Conservation (phyloP, 1,284 basidiomycete species). For the Earliella scabrosa region DNA sequence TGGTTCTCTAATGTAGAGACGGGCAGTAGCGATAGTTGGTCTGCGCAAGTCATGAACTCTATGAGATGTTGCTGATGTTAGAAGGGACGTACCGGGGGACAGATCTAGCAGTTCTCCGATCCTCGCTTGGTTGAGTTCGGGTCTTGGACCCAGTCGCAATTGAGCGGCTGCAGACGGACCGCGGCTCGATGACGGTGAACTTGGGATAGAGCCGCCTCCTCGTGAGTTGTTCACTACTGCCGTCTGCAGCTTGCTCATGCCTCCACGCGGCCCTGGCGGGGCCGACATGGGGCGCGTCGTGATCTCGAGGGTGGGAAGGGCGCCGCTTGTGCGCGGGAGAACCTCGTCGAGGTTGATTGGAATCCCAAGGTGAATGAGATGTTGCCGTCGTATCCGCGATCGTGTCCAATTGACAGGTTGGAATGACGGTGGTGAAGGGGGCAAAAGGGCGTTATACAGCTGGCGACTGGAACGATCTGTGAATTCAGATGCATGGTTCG, state of each 20-base stretch:
- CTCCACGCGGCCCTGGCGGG: slow-evolving; percentile 63
- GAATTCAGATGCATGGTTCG: slow-evolving; percentile 27
- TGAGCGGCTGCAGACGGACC: slow-evolving; percentile 43
- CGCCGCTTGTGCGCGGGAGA: slow-evolving; percentile 72
- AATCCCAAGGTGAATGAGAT: slow-evolving; percentile 88
- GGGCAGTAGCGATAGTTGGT: slow-evolving; percentile 72
- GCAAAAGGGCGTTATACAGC: slow-evolving; percentile 71
- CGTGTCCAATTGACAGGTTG: slow-evolving; percentile 91
- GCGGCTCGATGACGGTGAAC: slow-evolving; percentile 54
- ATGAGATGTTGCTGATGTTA: background rate
- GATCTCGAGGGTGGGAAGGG: slow-evolving; percentile 81
- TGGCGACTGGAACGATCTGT: slow-evolving; percentile 62
- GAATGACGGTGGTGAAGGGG: slow-evolving; percentile 61
- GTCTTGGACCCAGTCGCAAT: slow-evolving; percentile 73
- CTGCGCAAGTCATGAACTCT: slow-evolving; percentile 42
- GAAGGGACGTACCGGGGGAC: slow-evolving; percentile 59
- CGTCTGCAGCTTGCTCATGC: slow-evolving; percentile 37
- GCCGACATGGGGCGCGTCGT: slow-evolving; percentile 81
- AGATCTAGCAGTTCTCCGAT: slow-evolving; percentile 71
- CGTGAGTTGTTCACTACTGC: slow-evolving; percentile 47
- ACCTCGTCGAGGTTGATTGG: slow-evolving; percentile 95
- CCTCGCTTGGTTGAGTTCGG: slow-evolving; percentile 67
- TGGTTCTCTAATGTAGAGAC: slow-evolving; percentile 66
- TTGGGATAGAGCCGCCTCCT: slow-evolving; percentile 50
- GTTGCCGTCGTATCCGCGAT: slow-evolving; percentile 85